Percentiles rank a stretch among this genome's conserved stretches.
These are phyloP conservation scores for Ceratobasidium sp. DNA, from an alignment of 1,284 basidiomycete genomes.

Conservation along the genomic window DNA sequence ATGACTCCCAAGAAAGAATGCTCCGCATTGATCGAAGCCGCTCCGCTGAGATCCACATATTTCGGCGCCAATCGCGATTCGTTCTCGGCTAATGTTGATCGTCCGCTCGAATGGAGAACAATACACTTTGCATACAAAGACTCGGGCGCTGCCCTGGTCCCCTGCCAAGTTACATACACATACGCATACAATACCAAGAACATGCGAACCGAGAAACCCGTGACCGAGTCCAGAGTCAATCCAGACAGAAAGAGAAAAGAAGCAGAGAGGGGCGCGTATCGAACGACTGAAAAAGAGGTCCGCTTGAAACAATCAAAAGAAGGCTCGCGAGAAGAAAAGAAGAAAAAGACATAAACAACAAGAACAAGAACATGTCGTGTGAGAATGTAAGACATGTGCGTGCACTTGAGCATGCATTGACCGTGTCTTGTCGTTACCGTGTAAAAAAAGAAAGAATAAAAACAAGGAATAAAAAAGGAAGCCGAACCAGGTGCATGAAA, in stretches of 20 bases:
- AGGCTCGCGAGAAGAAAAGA: neutral
- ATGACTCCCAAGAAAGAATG: too few species aligned
- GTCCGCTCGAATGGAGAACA: too few species aligned
- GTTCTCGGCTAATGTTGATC: too few species aligned
- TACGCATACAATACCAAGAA: constrained; percentile 17
- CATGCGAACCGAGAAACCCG: neutral
- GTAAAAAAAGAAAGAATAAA: constrained; percentile 28
- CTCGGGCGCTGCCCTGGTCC: too few species aligned
- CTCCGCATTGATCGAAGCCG: too few species aligned
- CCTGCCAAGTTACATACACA: neutral
- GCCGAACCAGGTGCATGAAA: neutral
- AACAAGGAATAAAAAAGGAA: neutral
- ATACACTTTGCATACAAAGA: too few species aligned
- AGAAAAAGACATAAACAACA: neutral
- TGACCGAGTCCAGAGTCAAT: constrained; percentile 2
- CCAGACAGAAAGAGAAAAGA: constrained; percentile 1
- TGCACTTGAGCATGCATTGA: constrained; percentile 12
- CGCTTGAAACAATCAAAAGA: neutral
- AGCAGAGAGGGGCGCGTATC: neutral
- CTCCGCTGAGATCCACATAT: too few species aligned
- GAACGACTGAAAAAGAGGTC: neutral
- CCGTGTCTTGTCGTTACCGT: constrained; percentile 33
- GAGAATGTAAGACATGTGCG: constrained; percentile 8
- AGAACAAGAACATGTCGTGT: constrained; percentile 25
- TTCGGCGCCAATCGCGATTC: too few species aligned